Evolutionary conservation across 2,329 filamentous ascomycete species (phyloP).

Genomic region (Pseudogymnoascus sp.): DNA sequence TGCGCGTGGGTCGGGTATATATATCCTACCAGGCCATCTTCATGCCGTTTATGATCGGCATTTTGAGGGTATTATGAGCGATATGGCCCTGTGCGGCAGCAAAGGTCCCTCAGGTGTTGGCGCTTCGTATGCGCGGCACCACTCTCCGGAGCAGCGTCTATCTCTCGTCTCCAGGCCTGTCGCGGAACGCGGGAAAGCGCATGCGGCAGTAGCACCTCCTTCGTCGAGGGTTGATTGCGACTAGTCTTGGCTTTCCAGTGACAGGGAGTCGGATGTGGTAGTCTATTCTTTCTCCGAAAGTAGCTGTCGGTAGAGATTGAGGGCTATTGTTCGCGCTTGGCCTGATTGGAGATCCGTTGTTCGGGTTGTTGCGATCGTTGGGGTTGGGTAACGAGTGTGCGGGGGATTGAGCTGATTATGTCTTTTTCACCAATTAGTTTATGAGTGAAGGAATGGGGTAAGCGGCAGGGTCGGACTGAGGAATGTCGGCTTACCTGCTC

Average conservation of each 20-base stretch:
- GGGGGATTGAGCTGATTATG: background rate
- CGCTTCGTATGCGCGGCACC: background rate
- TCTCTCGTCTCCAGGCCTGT: background rate
- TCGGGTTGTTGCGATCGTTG: background rate
- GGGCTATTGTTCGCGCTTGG: background rate
- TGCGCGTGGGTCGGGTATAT: background rate
- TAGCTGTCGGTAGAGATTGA: background rate
- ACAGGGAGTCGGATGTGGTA: background rate
- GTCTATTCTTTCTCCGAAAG: background rate
- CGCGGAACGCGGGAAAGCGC: background rate
- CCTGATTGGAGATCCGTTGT: background rate
- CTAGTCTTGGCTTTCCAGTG: background rate
- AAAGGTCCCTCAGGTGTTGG: background rate
- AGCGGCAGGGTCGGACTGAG: background rate
- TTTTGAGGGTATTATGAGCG: slow-evolving; percentile 29
- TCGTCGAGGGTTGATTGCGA: background rate
- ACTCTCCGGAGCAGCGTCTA: background rate
- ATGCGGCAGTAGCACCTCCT: background rate
- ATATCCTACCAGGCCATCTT: slow-evolving; percentile 63
- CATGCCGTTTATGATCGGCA: slow-evolving; percentile 61
- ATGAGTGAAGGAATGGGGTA: background rate
- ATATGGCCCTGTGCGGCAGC: background rate
- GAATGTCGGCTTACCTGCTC: background rate
- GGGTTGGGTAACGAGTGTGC: background rate
- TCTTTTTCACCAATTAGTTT: background rate